These are phyloP conservation scores for Microthlaspi erraticum DNA, from an alignment of 345 rosid species.

Conservation along the genomic window DNA sequence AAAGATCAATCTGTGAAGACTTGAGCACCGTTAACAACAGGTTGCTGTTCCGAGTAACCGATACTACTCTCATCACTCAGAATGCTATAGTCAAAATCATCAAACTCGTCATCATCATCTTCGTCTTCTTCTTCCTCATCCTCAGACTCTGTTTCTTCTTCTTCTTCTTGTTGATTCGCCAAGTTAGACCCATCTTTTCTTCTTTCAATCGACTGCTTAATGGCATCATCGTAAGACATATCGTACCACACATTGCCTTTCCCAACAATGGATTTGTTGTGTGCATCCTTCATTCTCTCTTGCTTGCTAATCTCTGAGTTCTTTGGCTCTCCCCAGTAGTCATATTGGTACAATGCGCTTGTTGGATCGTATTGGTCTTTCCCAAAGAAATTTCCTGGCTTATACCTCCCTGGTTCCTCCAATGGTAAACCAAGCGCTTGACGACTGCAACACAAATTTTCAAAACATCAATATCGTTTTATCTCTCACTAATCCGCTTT, in stretches of 20 bases:
- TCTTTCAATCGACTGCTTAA: conserved; percentile 62
- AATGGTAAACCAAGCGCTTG: conserved; percentile 85
- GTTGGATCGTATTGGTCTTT: conserved; percentile 90
- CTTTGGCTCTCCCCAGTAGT: conserved; percentile 97
- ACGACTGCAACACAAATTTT: conserved; percentile 55
- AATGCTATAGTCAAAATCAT: conserved; percentile 76
- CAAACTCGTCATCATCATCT: conserved; percentile 56
- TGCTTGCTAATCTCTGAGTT: conserved; percentile 86
- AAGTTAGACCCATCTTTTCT: conserved; percentile 56
- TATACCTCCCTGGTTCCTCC: conserved; percentile 95
- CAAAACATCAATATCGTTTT: conserved; percentile 17
- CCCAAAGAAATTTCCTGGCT: conserved; percentile 76
- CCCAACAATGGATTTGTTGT: conserved; percentile 87
- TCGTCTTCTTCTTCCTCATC: conserved; percentile 43
- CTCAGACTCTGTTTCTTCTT: conserved; percentile 43
- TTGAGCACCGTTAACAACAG: conserved; percentile 80
- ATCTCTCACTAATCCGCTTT: conserved; percentile 20
- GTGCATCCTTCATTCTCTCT: conserved; percentile 70
- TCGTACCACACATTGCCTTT: conserved; percentile 82
- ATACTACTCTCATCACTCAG: conserved; percentile 53
- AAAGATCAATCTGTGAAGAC: conserved; percentile 56
- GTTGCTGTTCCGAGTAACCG: conserved; percentile 59
- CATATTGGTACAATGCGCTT: conserved; percentile 75
- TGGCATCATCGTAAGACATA: conserved; percentile 78
- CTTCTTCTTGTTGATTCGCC: conserved; percentile 39